These are phyloP conservation scores for Rhizopus stolonifer DNA, from an alignment of 371 early-diverging fungal species.

Conservation along the genomic window DNA sequence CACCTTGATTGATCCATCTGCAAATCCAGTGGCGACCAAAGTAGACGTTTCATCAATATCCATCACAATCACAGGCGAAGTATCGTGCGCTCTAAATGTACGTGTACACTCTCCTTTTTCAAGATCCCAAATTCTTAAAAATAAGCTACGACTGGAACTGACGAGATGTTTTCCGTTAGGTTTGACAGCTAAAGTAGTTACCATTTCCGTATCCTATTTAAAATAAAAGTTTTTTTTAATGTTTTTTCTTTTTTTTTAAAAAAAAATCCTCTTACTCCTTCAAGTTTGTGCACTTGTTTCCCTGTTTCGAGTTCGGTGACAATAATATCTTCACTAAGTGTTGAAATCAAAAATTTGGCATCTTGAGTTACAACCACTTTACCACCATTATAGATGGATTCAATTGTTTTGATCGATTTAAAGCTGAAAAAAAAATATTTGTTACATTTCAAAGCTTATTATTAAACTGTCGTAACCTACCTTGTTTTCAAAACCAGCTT, in stretches of 20 bases:
- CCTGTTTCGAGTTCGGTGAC: conserved; percentile 78
- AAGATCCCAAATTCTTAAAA: conserved; percentile 79
- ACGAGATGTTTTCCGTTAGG: conserved; percentile 79
- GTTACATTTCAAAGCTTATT: background rate
- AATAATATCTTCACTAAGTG: conserved; percentile 82
- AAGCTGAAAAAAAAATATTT: conserved; percentile 49
- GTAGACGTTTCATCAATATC: conserved; percentile 86
- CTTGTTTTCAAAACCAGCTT: conserved; percentile 30
- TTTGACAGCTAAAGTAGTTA: conserved; percentile 86
- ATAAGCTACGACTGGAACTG: conserved; percentile 79
- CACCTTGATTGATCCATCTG: conserved; percentile 91
- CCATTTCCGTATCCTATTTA: conserved; percentile 74
- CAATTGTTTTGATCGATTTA: conserved; percentile 75
- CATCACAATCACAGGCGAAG: conserved; percentile 90
- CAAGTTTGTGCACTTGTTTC: conserved; percentile 60
- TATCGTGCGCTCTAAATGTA: conserved; percentile 82
- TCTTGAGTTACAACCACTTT: conserved; percentile 73
- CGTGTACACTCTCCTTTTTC: conserved; percentile 63
- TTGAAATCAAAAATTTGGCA: conserved; percentile 71
- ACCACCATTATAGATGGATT: conserved; percentile 94
- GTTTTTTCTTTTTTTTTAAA: background rate
- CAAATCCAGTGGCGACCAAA: conserved; percentile 94
- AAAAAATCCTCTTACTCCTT: conserved; percentile 55
- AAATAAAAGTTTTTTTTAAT: background rate
- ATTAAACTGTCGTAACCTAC: conserved; percentile 9